Percentiles rank a stretch among this genome's conserved stretches.
phyloP scores from a whole-genome alignment of 768 basidiomycete species.

The Mycena albidolilacea region DNA sequence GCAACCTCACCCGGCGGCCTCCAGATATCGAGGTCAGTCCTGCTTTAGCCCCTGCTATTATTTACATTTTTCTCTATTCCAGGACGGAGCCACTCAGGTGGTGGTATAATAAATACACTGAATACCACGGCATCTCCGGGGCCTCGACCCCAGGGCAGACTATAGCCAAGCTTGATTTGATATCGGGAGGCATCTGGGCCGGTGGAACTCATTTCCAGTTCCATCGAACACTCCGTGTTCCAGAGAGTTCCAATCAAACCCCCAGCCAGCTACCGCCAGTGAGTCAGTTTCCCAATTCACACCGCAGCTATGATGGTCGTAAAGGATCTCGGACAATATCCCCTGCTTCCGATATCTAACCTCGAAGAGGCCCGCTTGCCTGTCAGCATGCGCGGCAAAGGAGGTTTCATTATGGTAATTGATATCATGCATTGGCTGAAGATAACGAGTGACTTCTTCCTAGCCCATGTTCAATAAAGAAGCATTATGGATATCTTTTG shows the following conservation, averaged over 20 bases:
- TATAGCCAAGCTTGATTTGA: constrained; percentile 10
- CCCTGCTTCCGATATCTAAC: background rate
- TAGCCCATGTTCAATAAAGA: constrained; percentile 6
- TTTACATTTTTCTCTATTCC: background rate
- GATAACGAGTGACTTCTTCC: background rate
- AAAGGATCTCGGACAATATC: constrained; percentile 8
- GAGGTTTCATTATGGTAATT: constrained; percentile 1
- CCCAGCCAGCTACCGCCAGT: constrained; percentile 5
- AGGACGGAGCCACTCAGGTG: constrained; percentile 29
- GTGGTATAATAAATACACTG: constrained; percentile 38
- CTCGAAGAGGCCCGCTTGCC: background rate
- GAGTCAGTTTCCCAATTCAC: background rate
- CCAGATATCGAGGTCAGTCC: constrained; percentile 4
- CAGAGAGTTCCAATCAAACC: background rate
- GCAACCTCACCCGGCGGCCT: background rate
- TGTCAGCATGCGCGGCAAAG: background rate
- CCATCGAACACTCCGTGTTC: constrained; percentile 13
- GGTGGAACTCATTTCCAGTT: background rate
- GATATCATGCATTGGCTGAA: background rate
- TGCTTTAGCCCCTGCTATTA: background rate
- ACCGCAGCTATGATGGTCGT: background rate
- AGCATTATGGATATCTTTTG: constrained; percentile 7
- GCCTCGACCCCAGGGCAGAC: constrained; percentile 33
- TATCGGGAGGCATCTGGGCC: background rate
- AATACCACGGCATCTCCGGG: constrained; percentile 32